Evolutionary conservation across 768 basidiomycete species (phyloP), one percentile per base, ranked within the genome.

Genomic region (Hysterangium stoloniferum): DNA sequence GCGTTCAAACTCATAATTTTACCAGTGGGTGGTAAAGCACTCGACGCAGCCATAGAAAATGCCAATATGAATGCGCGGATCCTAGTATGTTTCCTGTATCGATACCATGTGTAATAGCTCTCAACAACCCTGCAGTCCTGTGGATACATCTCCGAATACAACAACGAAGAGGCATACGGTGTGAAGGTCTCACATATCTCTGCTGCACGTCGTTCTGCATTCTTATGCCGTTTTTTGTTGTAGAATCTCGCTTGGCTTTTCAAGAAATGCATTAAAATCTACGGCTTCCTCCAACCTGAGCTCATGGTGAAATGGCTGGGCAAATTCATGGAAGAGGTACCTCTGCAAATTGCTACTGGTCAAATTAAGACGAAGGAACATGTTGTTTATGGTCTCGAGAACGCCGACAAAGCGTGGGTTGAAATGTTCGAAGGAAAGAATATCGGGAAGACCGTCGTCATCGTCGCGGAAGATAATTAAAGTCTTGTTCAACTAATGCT

Each of bases 21-120:
- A 22, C 12, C 28, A 41, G 82, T 83, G 13, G 81, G 80, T 6
- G 80, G 81, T 1, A 71, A 76, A 45, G 73, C 70, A 0, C 66
- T 84, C 5, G 81, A 84, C 6, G 68, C 72, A 11, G 81, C 78
- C 1, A 60, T 84, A 4, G 64, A 68, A 1, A 69, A 67, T 33
- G 69, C 80, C 1, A 71, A 67, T 0, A 44, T 56, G 0, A 54
- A 70, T 19, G 77, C 78, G 1, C 61, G 78, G 9, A 77, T 84
- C 52, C 70, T 82, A 31, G 59, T 68, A 19, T 53, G 65, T 54
- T 20, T 13, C 22, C 6, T 34, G n/a, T 7, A 9, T 37, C 6
- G 35, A 17, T 25, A 28, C 22, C 43, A 25, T 50, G 3, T 41
- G 36, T 24, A 24, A 15, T 8, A 35, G 42, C 27, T n/a, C n/a